Percentiles rank a stretch among this genome's conserved stretches.
Evolutionary conservation across 2,329 filamentous ascomycete species (phyloP).

Genomic region (Trichoderma aggressivum): DNA sequence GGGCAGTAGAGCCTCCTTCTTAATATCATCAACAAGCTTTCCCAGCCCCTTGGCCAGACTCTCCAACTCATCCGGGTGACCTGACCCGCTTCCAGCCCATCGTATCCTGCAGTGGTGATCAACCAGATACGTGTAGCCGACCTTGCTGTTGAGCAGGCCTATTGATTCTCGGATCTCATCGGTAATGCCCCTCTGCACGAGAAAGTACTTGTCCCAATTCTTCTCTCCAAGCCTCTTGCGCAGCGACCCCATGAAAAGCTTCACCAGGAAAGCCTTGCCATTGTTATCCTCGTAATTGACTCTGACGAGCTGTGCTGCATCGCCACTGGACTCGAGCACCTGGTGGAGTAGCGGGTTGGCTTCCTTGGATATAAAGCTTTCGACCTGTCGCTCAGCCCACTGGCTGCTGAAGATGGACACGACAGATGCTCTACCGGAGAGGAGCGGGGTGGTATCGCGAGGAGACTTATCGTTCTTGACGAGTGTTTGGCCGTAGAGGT

Average conservation of each 20-base stretch:
- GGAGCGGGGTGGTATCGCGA: conserved; percentile 69
- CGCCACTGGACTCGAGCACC: conserved; percentile 52
- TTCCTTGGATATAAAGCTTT: conserved; percentile 63
- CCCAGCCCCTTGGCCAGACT: conserved; percentile 62
- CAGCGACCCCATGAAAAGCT: conserved; percentile 53
- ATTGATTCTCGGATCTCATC: conserved; percentile 61
- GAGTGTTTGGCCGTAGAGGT: conserved; percentile 78
- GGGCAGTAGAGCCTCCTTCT: conserved; percentile 35
- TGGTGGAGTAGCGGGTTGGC: conserved; percentile 68
- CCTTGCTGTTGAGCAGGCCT: conserved; percentile 79
- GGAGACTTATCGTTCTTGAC: conserved; percentile 49
- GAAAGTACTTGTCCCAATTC: conserved; percentile 60
- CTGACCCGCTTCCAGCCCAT: conserved; percentile 82
- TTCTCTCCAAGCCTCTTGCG: conserved; percentile 47
- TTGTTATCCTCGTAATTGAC: conserved; percentile 85
- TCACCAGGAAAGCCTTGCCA: conserved; percentile 59
- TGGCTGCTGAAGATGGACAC: conserved; percentile 76
- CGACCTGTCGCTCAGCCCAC: conserved; percentile 82
- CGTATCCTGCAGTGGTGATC: conserved; percentile 85
- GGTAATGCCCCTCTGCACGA: conserved; percentile 56
- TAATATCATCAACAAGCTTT: conserved; percentile 59
- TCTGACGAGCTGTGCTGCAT: conserved; percentile 70
- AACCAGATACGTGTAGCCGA: conserved; percentile 89
- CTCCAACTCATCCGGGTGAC: conserved; percentile 62
- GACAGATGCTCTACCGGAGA: conserved; percentile 71